Percentiles rank a stretch among this genome's conserved stretches.
Conservation (phyloP, 192 early-diverging fungal genomes). For the Backusella mclennaniae region DNA sequence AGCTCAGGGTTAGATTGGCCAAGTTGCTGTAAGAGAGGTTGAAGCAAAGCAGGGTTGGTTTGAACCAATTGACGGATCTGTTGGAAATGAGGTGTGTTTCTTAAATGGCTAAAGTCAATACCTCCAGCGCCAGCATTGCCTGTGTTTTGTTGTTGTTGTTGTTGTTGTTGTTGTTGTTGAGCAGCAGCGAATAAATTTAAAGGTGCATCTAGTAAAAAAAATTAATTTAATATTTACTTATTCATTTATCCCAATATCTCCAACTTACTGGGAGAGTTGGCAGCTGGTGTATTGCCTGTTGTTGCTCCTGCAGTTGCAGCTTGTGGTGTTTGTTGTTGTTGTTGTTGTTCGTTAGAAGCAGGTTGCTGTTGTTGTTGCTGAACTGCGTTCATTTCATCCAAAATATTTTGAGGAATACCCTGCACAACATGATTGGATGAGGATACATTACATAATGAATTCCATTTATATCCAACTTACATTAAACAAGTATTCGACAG, state of each 20-base stretch:
- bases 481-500: conserved; percentile 92
- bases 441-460: conserved; percentile 1
- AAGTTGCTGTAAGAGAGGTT: conserved; percentile 82
- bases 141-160: conserved; percentile 30
- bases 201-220: conserved; percentile 30
- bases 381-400: conserved; percentile 36
- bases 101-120: conserved; percentile 51
- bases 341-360: conserved; percentile 21
- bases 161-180: conserved; percentile 37
- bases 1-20: conserved; percentile 85
- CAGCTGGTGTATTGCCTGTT: background rate
- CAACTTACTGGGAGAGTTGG: background rate
- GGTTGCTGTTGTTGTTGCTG: conserved; percentile 6
- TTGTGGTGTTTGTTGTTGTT: background rate
- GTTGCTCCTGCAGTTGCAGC: background rate
- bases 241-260: background rate
- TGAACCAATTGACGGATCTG: conserved; percentile 87
- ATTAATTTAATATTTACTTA: too few species aligned
- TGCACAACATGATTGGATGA: conserved; percentile 24
- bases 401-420: conserved; percentile 78
- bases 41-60: conserved; percentile 80
- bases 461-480: conserved; percentile 41
- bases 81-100: conserved; percentile 87
- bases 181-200: conserved; percentile 65
- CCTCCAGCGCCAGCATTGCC: conserved; percentile 34